Conservation (phyloP, 352 stramenopile genomes). For the Blastocystis sp. region DNA sequence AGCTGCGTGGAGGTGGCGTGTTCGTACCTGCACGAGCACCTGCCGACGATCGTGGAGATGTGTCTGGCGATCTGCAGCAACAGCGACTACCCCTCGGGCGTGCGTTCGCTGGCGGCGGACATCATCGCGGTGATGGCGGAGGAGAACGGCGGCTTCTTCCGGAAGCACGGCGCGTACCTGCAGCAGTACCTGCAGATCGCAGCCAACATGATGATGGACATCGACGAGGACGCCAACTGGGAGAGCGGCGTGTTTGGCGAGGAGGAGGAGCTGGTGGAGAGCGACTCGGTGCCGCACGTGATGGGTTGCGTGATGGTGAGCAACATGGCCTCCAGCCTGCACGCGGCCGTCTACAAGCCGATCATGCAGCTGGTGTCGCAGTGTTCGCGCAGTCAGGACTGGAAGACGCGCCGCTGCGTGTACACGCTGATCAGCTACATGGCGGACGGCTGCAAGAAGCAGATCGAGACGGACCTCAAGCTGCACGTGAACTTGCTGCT, state of each 20-base stretch:
- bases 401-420: conserved; percentile 4
- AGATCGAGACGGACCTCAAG: not conserved
- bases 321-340: not conserved
- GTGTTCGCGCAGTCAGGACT: not conserved
- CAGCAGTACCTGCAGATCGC: conserved; percentile 23
- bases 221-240: conserved; percentile 1
- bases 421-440: conserved; percentile 15
- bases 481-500: not conserved
- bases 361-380: not conserved
- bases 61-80: conserved; percentile 32
- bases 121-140: conserved; percentile 12
- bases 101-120: not conserved
- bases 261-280: conserved; percentile 32
- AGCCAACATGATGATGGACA: conserved; percentile 11
- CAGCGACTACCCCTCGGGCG: not conserved
- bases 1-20: not conserved
- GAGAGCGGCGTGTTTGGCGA: conserved; percentile 8
- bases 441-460: conserved; percentile 19
- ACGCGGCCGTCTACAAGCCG: conserved; percentile 9
- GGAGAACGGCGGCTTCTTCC: conserved; percentile 41
- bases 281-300: not conserved
- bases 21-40: not conserved
- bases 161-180: not conserved
- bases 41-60: conserved; percentile 18
- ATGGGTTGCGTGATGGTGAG: conserved; percentile 5